phyloP scores from a whole-genome alignment of 176 grass and related monocot species.

The Areca catechu region DNA sequence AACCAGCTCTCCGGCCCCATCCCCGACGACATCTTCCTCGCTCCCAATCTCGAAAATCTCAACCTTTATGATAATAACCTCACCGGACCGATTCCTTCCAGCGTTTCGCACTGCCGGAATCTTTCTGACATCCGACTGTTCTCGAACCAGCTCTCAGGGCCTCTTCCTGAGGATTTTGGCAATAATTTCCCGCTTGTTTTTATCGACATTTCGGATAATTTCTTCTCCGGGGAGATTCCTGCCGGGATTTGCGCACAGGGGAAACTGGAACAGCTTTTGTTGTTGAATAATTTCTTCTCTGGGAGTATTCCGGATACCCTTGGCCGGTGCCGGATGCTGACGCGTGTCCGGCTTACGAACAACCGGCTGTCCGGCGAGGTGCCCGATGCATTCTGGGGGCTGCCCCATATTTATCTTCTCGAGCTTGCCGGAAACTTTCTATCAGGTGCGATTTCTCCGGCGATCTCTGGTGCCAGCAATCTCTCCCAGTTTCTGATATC shows the following conservation, averaged over 20 bases:
- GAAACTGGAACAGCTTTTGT: background rate
- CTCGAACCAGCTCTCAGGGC: constrained; percentile 7
- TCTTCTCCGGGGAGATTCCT: constrained; percentile 9
- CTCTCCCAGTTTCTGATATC: constrained; percentile 16
- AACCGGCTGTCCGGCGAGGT: constrained; percentile 11
- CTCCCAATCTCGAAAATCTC: constrained; percentile 2
- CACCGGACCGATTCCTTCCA: constrained; percentile 7
- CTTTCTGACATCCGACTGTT: constrained; percentile 6
- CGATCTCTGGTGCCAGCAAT: constrained; percentile 7
- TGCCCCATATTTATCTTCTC: constrained; percentile 11
- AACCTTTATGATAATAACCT: constrained; percentile 10
- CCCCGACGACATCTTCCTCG: constrained; percentile 12
- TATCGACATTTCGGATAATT: constrained; percentile 9
- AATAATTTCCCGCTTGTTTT: constrained; percentile 6
- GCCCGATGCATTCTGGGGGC: constrained; percentile 1
- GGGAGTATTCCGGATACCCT: constrained; percentile 4
- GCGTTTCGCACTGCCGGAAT: background rate
- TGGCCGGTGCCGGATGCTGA: background rate
- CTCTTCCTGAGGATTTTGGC: constrained; percentile 7
- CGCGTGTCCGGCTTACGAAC: constrained; percentile 10
- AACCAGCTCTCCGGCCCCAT: constrained; percentile 10
- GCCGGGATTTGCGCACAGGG: constrained; percentile 2
- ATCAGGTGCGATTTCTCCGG: background rate
- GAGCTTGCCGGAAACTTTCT: constrained; percentile 9
- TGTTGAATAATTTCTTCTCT: constrained; percentile 1